Evolutionary conservation across 805 yeast genomes (phyloP).

Genomic region (Ogataea trehalophila): DNA sequence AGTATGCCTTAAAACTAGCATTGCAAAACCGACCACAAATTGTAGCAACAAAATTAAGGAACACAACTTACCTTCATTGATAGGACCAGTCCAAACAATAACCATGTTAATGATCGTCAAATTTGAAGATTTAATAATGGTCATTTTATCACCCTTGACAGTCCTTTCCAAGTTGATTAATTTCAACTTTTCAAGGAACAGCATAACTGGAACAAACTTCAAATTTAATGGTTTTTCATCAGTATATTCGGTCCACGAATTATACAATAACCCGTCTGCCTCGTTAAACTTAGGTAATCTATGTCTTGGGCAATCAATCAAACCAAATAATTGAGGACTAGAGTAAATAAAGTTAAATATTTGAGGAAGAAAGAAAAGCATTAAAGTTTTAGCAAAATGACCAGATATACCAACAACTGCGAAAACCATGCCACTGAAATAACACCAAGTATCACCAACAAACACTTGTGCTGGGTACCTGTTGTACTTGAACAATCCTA

Average conservation of each 20-base stretch:
- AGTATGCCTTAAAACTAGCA: conserved; percentile 72
- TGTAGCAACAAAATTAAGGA: conserved; percentile 55
- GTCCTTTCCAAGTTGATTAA: conserved; percentile 37
- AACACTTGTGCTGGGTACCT: conserved; percentile 91
- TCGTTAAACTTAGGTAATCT: conserved; percentile 76
- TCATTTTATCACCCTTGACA: conserved; percentile 26
- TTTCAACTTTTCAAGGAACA: conserved; percentile 41
- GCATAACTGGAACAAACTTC: conserved; percentile 34
- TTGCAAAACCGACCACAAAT: conserved; percentile 56
- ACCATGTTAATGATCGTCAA: conserved; percentile 82
- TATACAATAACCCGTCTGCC: conserved; percentile 67
- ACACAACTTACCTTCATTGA: conserved; percentile 79
- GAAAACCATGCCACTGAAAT: conserved; percentile 97
- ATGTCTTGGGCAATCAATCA: conserved; percentile 95
- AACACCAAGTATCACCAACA: conserved; percentile 98
- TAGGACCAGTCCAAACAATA: conserved; percentile 85
- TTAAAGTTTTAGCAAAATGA: conserved; percentile 89
- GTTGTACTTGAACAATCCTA: conserved; percentile 71
- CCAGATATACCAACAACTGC: conserved; percentile 96
- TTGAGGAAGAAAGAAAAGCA: conserved; percentile 86
- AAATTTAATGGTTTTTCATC: conserved; percentile 28
- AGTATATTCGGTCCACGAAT: conserved; percentile 51
- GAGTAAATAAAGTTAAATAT: conserved; percentile 86
- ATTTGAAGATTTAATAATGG: conserved; percentile 53
- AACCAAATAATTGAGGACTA: conserved; percentile 81